Evolutionary conservation across 1,284 basidiomycete species (phyloP).

Genomic region (Anthracocystis panici-leucophaei): DNA sequence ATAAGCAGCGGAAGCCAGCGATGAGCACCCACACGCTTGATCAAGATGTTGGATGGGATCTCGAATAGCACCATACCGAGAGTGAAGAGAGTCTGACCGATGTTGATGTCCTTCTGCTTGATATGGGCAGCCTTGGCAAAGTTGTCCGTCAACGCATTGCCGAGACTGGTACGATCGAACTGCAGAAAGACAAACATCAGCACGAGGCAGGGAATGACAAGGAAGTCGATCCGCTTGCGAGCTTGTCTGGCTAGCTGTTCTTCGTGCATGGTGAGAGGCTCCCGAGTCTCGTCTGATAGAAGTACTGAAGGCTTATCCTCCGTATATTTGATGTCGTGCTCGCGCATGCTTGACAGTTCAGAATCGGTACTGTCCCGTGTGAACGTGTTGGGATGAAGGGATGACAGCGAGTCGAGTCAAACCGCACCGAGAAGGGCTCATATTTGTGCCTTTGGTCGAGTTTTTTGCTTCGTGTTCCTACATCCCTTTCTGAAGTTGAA

Average conservation of each 20-base stretch:
- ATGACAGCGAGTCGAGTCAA: no score
- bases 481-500: neutral
- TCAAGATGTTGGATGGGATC: slow-evolving; percentile 3
- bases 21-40: slow-evolving; percentile 1
- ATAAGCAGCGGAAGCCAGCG: slow-evolving; percentile 2
- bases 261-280: neutral
- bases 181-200: slow-evolving; percentile 6
- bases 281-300: neutral
- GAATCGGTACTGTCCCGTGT: neutral
- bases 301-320: neutral
- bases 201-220: slow-evolving; percentile 1
- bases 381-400: neutral
- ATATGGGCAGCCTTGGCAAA: slow-evolving; percentile 2
- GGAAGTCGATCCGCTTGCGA: neutral
- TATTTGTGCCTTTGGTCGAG: neutral
- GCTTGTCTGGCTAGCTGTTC: slow-evolving; percentile 3
- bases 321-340: slow-evolving; percentile 6
- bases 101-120: slow-evolving; percentile 7
- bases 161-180: slow-evolving; percentile 4
- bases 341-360: neutral
- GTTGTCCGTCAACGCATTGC: slow-evolving; percentile 6
- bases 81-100: slow-evolving; percentile 1
- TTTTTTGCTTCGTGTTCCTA: neutral
- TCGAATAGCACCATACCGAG: slow-evolving; percentile 6
- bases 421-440: neutral